Evolutionary conservation across 768 basidiomycete species (phyloP).

Genomic region (Mycena maculata): DNA sequence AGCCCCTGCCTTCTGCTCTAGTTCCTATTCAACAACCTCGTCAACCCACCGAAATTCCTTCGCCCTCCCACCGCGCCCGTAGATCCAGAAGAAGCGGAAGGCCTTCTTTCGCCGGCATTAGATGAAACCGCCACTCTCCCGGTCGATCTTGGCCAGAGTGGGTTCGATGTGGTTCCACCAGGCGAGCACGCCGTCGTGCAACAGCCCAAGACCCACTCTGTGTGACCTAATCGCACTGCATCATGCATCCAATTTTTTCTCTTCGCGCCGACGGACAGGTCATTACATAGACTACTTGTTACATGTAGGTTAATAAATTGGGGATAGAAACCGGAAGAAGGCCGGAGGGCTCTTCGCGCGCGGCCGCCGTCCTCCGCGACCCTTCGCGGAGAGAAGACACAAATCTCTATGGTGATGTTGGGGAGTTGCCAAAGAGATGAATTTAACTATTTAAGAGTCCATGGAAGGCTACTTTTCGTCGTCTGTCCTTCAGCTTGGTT

Average conservation of each 20-base stretch:
- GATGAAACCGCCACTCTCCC: conserved; percentile 90
- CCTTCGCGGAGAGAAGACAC: neutral
- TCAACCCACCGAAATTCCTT: conserved; percentile 72
- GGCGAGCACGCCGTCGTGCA: conserved; percentile 50
- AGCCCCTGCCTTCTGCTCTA: conserved; percentile 43
- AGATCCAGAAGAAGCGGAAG: conserved; percentile 70
- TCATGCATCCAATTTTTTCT: no score
- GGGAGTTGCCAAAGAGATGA: neutral
- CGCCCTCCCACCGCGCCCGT: conserved; percentile 50
- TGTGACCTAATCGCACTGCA: neutral
- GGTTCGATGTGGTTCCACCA: conserved; percentile 83
- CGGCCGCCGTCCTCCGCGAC: no score
- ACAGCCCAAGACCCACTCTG: conserved; percentile 6
- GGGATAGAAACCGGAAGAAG: no score
- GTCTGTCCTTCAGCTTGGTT: no score
- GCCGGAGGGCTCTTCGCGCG: no score
- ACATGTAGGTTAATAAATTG: neutral
- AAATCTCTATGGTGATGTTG: neutral
- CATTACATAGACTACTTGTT: neutral
- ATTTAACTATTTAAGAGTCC: neutral
- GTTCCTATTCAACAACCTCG: conserved; percentile 93
- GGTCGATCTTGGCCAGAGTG: conserved; percentile 82
- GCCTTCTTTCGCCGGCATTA: conserved; percentile 57
- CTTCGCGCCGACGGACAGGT: no score
- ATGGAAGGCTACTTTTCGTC: no score